Evolutionary conservation across 2,329 filamentous ascomycete species (phyloP).

Genomic region (Colletotrichum sp.): DNA sequence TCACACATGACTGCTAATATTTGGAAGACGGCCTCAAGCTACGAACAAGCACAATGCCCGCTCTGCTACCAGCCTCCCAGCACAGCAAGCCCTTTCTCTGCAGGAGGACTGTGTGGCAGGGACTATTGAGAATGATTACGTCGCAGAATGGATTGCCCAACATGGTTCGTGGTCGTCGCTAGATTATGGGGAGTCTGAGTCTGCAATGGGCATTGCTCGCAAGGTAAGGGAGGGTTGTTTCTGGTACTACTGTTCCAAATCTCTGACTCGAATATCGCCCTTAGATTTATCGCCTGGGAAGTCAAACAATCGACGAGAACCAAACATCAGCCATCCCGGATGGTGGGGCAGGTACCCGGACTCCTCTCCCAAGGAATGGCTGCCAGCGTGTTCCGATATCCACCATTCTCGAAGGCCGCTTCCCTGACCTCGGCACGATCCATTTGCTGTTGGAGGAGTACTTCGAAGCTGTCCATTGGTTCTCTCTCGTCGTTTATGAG

Average conservation of each 20-base stretch:
- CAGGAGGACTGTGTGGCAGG: neutral
- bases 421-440: neutral
- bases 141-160: neutral
- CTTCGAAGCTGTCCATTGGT: neutral
- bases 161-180: neutral
- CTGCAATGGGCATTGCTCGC: neutral
- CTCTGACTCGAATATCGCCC: accelerated
- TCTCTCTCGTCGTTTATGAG: neutral
- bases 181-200: neutral
- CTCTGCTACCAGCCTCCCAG: neutral
- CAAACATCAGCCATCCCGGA: neutral
- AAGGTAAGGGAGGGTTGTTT: neutral
- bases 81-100: neutral
- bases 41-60: neutral
- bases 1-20: neutral
- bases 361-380: neutral
- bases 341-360: neutral
- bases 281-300: neutral
- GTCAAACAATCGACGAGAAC: neutral
- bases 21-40: neutral
- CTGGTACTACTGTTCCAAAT: neutral
- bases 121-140: neutral
- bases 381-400: neutral
- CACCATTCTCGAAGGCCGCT: neutral
- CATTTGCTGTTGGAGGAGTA: neutral